Percentiles rank a stretch among this genome's conserved stretches.
Conservation (phyloP, 108 stramenopile species). For the Nannochloropsis gaditana region DNA sequence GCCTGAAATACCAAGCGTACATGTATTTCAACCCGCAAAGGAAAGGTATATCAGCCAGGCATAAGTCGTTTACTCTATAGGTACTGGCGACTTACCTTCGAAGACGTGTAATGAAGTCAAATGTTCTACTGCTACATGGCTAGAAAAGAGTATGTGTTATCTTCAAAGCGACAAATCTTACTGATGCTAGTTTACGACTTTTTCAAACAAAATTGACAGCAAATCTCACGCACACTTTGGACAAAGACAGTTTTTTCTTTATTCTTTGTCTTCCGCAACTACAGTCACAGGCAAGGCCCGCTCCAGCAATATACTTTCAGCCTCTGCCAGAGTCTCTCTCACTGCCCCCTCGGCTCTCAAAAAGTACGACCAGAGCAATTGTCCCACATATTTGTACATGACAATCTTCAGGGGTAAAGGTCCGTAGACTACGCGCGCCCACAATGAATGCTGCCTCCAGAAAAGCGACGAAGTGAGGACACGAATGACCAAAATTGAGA, state of each 20-base stretch:
- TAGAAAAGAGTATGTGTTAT: no score
- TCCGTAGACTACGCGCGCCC: conserved; percentile 3
- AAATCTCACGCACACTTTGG: no score
- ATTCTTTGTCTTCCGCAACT: not conserved
- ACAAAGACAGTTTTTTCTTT: not conserved
- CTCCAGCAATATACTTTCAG: not conserved
- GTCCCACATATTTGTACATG: not conserved
- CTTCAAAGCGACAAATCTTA: no score
- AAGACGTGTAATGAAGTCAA: no score
- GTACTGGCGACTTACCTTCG: no score
- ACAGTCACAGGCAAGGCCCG: not conserved
- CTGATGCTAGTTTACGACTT: no score
- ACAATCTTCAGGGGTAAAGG: conserved; percentile 15
- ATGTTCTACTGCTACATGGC: no score
- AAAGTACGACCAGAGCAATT: not conserved
- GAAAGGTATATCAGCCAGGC: no score
- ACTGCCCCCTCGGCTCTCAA: not conserved
- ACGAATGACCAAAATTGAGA: conserved; percentile 1
- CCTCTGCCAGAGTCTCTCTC: conserved; percentile 19
- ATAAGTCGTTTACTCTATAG: no score
- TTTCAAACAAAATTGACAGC: no score
- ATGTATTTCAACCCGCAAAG: no score
- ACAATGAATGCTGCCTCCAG: not conserved
- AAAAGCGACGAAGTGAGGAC: not conserved
- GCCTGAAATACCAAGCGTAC: no score